Evolutionary conservation across 2,329 filamentous ascomycete genomes (phyloP).

Genomic region (Plectosphaerella plurivora): DNA sequence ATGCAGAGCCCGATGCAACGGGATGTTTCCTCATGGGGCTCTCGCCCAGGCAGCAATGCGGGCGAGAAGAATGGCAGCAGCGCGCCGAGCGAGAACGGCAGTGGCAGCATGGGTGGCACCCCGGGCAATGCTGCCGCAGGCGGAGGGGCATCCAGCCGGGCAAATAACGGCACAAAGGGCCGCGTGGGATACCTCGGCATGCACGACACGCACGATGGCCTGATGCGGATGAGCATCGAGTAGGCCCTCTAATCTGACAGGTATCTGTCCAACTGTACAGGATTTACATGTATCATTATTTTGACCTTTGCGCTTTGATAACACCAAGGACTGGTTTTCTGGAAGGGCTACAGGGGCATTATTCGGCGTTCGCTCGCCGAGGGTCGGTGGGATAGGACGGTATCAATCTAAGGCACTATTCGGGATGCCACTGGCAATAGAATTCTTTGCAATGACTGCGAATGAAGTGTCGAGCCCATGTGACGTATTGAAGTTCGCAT

Average conservation of each 20-base stretch:
- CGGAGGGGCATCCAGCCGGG: slow-evolving; percentile 37
- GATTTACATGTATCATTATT: background rate
- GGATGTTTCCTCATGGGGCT: slow-evolving; percentile 68
- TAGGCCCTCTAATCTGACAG: slow-evolving; percentile 28
- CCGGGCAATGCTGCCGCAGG: slow-evolving; percentile 20
- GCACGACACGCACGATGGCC: slow-evolving; percentile 89
- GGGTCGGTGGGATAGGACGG: background rate
- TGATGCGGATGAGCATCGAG: slow-evolving; percentile 98
- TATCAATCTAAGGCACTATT: background rate
- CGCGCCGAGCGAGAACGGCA: slow-evolving; percentile 47
- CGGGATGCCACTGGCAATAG: too few species aligned
- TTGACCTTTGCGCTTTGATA: too few species aligned
- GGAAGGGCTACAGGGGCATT: too few species aligned
- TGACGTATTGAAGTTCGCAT: too few species aligned
- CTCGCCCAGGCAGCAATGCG: slow-evolving; percentile 58
- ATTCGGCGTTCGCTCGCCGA: too few species aligned
- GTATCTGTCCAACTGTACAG: slow-evolving; percentile 6
- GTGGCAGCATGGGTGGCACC: slow-evolving; percentile 23
- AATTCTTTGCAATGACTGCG: too few species aligned
- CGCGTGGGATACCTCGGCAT: slow-evolving; percentile 84
- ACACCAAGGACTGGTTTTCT: background rate
- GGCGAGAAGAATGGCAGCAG: slow-evolving; percentile 45
- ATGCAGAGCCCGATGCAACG: slow-evolving; percentile 78
- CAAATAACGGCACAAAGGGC: slow-evolving; percentile 41
- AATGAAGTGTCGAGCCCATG: too few species aligned